Evolutionary conservation across 495 filamentous ascomycete species (phyloP).

Genomic region (Penicillium arizonense): DNA sequence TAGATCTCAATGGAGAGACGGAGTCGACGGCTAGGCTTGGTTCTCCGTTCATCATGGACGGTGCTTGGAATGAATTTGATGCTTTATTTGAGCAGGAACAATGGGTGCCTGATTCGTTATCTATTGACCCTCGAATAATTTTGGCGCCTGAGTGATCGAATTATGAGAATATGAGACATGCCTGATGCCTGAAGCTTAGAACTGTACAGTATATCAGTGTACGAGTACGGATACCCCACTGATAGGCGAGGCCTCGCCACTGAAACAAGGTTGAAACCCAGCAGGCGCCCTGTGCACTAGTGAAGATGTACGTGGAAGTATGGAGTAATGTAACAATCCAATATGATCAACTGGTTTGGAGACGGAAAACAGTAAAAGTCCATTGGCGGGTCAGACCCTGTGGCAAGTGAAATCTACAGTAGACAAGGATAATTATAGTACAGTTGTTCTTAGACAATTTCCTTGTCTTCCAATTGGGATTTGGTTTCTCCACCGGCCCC

Average conservation of each 20-base stretch:
- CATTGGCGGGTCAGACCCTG: neutral
- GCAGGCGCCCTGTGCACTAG: neutral
- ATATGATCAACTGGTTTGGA: too few species aligned
- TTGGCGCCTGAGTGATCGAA: neutral
- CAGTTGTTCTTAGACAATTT: too few species aligned
- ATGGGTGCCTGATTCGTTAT: conserved; percentile 8
- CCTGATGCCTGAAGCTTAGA: too few species aligned
- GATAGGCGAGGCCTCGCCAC: neutral
- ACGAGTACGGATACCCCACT: neutral
- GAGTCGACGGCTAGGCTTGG: conserved; percentile 2
- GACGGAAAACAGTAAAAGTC: too few species aligned
- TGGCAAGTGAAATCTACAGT: conserved; percentile 6
- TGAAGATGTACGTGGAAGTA: too few species aligned
- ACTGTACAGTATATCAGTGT: too few species aligned
- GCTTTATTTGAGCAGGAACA: conserved; percentile 26
- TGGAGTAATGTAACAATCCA: too few species aligned
- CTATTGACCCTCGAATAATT: conserved; percentile 19
- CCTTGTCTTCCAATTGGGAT: conserved; percentile 22
- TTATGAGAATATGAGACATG: too few species aligned
- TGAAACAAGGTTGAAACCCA: neutral
- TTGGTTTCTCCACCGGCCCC: conserved; percentile 18
- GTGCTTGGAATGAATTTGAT: conserved; percentile 41
- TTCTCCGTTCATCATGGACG: conserved; percentile 7
- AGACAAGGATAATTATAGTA: conserved; percentile 15
- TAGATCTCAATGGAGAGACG: conserved; percentile 15